Evolutionary conservation across 179 eudicot species (phyloP).

Genomic region (Corrigiola litoralis): DNA sequence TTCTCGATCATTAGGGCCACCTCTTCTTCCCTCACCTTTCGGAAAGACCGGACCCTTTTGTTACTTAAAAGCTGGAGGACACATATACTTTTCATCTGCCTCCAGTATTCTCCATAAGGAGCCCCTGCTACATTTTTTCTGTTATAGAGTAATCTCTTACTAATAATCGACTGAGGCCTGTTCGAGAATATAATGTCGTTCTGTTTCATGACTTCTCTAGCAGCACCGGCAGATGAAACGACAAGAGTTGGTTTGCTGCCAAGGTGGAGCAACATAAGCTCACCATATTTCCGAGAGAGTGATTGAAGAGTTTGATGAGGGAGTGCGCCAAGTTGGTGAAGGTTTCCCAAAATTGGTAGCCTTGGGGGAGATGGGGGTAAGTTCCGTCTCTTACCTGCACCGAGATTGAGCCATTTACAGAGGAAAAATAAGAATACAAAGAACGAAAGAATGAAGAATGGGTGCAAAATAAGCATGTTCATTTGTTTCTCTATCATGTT

Average conservation of each 20-base stretch:
- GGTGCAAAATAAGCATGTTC: conserved; percentile 4
- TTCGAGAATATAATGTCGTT: conserved; percentile 38
- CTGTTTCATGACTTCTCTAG: conserved; percentile 49
- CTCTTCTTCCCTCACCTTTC: conserved; percentile 38
- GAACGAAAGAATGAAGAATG: conserved; percentile 8
- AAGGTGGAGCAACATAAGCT: conserved; percentile 43
- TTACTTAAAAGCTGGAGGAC: conserved; percentile 43
- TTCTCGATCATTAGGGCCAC: conserved; percentile 28
- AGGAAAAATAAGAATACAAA: conserved; percentile 17
- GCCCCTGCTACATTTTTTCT: conserved; percentile 34
- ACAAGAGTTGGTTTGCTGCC: conserved; percentile 44
- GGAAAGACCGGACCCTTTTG: conserved; percentile 36
- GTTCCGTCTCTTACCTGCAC: conserved; percentile 22
- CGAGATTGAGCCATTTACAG: conserved; percentile 22
- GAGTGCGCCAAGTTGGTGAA: conserved; percentile 45
- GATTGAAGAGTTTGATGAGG: conserved; percentile 42
- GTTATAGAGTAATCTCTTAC: conserved; percentile 33
- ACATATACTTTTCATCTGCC: conserved; percentile 42
- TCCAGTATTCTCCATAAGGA: conserved; percentile 55
- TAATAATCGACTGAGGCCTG: conserved; percentile 31
- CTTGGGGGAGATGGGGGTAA: conserved; percentile 52
- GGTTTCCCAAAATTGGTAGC: conserved; percentile 55
- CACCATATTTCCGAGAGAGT: conserved; percentile 38
- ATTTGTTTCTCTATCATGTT: conserved; percentile 11
- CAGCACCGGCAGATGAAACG: conserved; percentile 47